Conservation (phyloP, 495 filamentous ascomycete genomes). For the Pyrenula massariospora region DNA sequence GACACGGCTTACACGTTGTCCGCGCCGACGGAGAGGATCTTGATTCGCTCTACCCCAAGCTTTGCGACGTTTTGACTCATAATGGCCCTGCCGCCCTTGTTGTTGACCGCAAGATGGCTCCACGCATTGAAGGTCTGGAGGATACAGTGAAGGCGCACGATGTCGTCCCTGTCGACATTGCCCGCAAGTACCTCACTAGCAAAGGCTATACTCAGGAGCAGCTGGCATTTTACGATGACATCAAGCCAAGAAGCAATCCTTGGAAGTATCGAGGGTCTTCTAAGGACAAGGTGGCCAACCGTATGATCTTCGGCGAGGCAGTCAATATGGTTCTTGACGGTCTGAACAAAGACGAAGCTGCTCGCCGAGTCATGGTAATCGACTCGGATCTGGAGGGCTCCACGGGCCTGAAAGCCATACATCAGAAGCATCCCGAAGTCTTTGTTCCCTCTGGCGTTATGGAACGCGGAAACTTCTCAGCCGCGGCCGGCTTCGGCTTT, state of each 20-base stretch:
- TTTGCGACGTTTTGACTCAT: slow-evolving; percentile 19
- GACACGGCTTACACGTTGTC: slow-evolving; percentile 24
- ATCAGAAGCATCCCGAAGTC: slow-evolving; percentile 20
- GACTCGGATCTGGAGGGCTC: slow-evolving; percentile 29
- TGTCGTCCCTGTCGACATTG: slow-evolving; percentile 24
- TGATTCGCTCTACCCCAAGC: slow-evolving; percentile 19
- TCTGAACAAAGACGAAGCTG: slow-evolving; percentile 25
- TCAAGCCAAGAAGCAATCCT: slow-evolving; percentile 23
- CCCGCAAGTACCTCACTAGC: slow-evolving; percentile 27
- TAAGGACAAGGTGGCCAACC: slow-evolving; percentile 24
- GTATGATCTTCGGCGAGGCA: slow-evolving; percentile 25
- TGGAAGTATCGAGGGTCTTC: slow-evolving; percentile 20
- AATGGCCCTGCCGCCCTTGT: slow-evolving; percentile 24
- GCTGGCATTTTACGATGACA: slow-evolving; percentile 27
- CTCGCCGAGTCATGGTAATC: slow-evolving; percentile 29
- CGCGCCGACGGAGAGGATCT: slow-evolving; percentile 23
- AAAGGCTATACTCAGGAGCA: slow-evolving; percentile 22
- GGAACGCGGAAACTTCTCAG: slow-evolving; percentile 30
- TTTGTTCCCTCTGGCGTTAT: slow-evolving; percentile 26
- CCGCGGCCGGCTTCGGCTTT: slow-evolving; percentile 27
- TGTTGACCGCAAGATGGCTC: slow-evolving; percentile 23
- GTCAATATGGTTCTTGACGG: slow-evolving; percentile 25
- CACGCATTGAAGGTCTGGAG: slow-evolving; percentile 23
- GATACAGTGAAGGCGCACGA: slow-evolving; percentile 24
- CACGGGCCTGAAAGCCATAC: slow-evolving; percentile 26